Base-by-base conservation (phyloP, 495 filamentous ascomycete genomes). In the Halenospora varia region DNA sequence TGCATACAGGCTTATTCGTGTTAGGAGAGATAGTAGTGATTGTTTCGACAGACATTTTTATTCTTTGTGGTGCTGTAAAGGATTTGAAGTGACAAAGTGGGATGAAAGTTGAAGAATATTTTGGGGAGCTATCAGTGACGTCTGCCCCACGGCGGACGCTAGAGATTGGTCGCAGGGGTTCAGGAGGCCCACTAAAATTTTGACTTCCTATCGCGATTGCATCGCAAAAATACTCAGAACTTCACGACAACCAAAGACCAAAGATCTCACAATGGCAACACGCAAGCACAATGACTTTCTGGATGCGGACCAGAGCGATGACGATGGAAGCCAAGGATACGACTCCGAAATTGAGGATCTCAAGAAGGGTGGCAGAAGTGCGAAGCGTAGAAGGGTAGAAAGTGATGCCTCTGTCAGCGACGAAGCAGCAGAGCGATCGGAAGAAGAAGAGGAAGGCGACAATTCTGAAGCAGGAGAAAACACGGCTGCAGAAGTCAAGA, bases 21-120 rank as follows among this genome's bases (percentile, higher is more conserved):
- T 82, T 86, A 47, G 92, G 92, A 2, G 92, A 96, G 64, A 96
- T 90, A 48, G 92, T 96, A 1, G 83, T 93, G 64, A 96, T 83
- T 1, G 77, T 84, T 81, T 95, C 92, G 44, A 83, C 71, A 55
- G 88, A 82, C 89, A 94, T 94, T 50, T 56, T 60, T 55, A 0
- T 1, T 29, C 20, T 45, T 1, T n/a, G n/a, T 20, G 9, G 20
- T 1, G 52, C 11, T 9, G 17, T 13, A 22, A 19, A n/a, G 10
- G n/a, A 9, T 48, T 35, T 62, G 45, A 19, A 26, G 23, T 57
- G 26, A 42, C 35, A 51, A 15, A 51, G 48, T 62, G 26, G 48
- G 19, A 42, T 53, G 41, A 22, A 17, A 17, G n/a, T 52, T 44
- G 49, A 54, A 54, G 54, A 46, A 46, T 20, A 46, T 4, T 35